phyloP scores from a whole-genome alignment of 2,329 filamentous ascomycete genomes.

The Fusarium concolor region DNA sequence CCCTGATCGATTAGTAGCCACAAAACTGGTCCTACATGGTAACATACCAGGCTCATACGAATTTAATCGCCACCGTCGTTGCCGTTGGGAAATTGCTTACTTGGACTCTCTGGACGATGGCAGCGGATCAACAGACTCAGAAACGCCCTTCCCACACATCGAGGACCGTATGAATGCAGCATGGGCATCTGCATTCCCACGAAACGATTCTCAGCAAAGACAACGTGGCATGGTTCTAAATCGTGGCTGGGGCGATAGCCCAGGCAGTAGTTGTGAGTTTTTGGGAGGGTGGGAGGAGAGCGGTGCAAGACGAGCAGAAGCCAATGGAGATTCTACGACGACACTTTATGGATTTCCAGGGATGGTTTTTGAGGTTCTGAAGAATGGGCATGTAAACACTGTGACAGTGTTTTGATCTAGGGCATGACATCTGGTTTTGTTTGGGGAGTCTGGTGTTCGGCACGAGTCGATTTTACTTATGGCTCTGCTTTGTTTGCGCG shows the following conservation, averaged over 20 bases:
- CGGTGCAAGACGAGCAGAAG: constrained; percentile 64
- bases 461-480: neutral
- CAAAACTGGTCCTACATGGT: constrained; percentile 92
- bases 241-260: constrained; percentile 90
- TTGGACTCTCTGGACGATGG: constrained; percentile 59
- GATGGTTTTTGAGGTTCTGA: constrained; percentile 93
- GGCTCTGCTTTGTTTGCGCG: constrained; percentile 4
- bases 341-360: constrained; percentile 95
- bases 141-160: constrained; percentile 80
- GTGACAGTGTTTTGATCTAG: constrained; percentile 81
- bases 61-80: constrained; percentile 93
- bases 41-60: constrained; percentile 97
- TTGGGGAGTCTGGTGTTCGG: constrained; percentile 34
- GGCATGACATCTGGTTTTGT: neutral
- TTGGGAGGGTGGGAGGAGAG: constrained; percentile 89
- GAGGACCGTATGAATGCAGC: constrained; percentile 74
- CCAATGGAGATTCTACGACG: constrained; percentile 72
- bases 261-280: constrained; percentile 88
- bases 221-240: constrained; percentile 89
- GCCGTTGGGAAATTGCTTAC: constrained; percentile 83
- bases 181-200: constrained; percentile 76
- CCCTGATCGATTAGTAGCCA: constrained; percentile 80
- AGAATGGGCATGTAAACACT: constrained; percentile 89
- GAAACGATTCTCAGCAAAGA: constrained; percentile 61
- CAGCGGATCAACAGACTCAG: constrained; percentile 71